phyloP scores from a whole-genome alignment of 208 protist species.

The Leishmania braziliensis region DNA sequence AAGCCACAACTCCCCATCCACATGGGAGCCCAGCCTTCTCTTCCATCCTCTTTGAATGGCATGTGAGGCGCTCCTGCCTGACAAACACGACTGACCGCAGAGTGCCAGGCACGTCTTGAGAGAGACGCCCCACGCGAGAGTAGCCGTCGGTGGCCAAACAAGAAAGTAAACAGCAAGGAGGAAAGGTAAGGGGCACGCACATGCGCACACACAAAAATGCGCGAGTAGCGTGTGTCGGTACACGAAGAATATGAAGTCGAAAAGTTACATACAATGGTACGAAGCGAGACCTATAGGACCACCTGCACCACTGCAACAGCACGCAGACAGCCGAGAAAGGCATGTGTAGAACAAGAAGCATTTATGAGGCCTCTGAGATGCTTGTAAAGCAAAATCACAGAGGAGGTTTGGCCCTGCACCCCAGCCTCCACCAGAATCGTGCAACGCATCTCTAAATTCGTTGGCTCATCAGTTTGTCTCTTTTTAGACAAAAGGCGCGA shows the following conservation, averaged over 20 bases:
- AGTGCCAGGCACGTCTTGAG: neutral
- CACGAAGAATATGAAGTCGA: neutral
- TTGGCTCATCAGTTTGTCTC: neutral
- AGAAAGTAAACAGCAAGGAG: conserved; percentile 9
- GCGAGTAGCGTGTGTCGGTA: neutral
- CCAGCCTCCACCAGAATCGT: neutral
- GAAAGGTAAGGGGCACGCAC: neutral
- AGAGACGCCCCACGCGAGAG: neutral
- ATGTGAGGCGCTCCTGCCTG: too few species aligned
- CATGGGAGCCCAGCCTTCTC: too few species aligned
- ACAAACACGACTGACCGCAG: too few species aligned
- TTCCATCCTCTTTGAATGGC: too few species aligned
- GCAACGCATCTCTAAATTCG: neutral
- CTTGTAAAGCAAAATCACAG: neutral
- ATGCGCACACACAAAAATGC: neutral
- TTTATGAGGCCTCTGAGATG: neutral
- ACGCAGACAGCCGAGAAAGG: neutral
- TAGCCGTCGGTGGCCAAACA: conserved; percentile 1
- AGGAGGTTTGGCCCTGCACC: neutral
- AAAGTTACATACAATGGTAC: neutral
- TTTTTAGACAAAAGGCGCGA: neutral
- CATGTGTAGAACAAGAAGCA: neutral
- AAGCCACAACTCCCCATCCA: too few species aligned
- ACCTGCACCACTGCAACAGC: neutral
- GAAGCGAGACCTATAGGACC: neutral